Conservation (phyloP, 2,329 filamentous ascomycete species). For the Mycosphaerella sp. region DNA sequence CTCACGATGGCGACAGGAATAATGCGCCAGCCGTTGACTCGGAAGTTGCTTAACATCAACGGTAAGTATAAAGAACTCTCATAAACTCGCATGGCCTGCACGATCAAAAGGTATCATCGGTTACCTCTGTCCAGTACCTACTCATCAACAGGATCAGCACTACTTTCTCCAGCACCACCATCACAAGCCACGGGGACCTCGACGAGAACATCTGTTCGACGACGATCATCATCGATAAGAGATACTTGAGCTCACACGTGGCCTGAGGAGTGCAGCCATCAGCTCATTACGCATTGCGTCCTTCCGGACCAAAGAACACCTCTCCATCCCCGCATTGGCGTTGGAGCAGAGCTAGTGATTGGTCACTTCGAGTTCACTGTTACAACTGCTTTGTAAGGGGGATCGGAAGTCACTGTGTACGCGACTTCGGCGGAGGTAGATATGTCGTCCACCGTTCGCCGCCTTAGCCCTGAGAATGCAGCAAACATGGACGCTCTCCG, state of each 20-base stretch:
- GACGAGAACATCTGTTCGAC: no score
- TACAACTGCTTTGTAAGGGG: constrained; percentile 2
- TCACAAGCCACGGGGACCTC: no score
- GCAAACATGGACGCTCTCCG: constrained; percentile 25
- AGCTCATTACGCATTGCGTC: constrained; percentile 7
- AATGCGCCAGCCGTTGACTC: background rate
- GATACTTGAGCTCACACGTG: background rate
- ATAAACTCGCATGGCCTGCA: no score
- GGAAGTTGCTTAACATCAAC: background rate
- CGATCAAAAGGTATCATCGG: no score
- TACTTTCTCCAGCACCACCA: no score
- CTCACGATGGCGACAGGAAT: constrained; percentile 1
- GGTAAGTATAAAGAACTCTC: constrained; percentile 6
- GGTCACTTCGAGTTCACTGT: constrained; percentile 2
- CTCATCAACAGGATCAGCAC: no score
- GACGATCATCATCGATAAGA: no score
- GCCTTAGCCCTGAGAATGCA: constrained; percentile 13
- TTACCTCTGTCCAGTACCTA: no score
- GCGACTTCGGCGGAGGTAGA: constrained; percentile 9
- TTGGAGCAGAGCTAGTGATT: constrained; percentile 5
- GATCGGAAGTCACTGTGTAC: constrained; percentile 7
- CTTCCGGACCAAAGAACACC: background rate
- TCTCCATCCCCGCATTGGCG: constrained; percentile 2
- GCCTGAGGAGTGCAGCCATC: background rate
- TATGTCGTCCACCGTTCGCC: constrained; percentile 14